A percentile compares a stretch with the other conserved stretches of the same genome.
Conservation (phyloP, 257 asterid genomes). For the Henckelia pumila region DNA sequence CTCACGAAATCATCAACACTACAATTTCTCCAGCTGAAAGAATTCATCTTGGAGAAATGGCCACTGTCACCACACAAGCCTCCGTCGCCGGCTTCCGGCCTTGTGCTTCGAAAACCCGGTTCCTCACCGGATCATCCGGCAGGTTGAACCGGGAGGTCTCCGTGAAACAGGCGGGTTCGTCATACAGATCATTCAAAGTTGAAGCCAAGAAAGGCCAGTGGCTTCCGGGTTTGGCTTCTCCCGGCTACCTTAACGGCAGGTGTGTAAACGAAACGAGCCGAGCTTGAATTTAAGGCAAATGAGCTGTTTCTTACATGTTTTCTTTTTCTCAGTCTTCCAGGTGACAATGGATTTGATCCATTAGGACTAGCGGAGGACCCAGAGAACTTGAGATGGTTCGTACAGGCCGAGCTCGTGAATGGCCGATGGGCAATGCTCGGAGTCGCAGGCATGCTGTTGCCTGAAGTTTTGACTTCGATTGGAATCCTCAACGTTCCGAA, state of each 20-base stretch:
- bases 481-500: slow-evolving; percentile 78
- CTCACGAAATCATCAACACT: slow-evolving; percentile 19
- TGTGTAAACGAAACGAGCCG: slow-evolving; percentile 18
- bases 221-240: slow-evolving; percentile 91
- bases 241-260: slow-evolving; percentile 87
- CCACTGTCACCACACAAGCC: slow-evolving; percentile 73
- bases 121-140: slow-evolving; percentile 62
- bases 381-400: slow-evolving; percentile 70
- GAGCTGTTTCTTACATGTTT: neutral
- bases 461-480: slow-evolving; percentile 63
- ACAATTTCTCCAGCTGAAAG: neutral
- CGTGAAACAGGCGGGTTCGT: slow-evolving; percentile 37
- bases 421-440: slow-evolving; percentile 98
- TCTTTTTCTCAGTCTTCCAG: slow-evolving; percentile 49
- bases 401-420: slow-evolving; percentile 90
- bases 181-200: slow-evolving; percentile 48
- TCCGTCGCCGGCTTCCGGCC: slow-evolving; percentile 74
- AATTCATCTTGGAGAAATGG: slow-evolving; percentile 38
- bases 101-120: slow-evolving; percentile 49
- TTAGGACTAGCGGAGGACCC: slow-evolving; percentile 90
- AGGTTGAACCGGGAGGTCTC: slow-evolving; percentile 54
- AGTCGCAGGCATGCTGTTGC: slow-evolving; percentile 84
- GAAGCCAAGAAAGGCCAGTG: slow-evolving; percentile 98
- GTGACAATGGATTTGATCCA: slow-evolving; percentile 94
- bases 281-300: neutral